Percentiles rank a stretch among this genome's conserved stretches.
Conservation (phyloP, 176 grass and related monocot species). For the Raddia guianensis region DNA sequence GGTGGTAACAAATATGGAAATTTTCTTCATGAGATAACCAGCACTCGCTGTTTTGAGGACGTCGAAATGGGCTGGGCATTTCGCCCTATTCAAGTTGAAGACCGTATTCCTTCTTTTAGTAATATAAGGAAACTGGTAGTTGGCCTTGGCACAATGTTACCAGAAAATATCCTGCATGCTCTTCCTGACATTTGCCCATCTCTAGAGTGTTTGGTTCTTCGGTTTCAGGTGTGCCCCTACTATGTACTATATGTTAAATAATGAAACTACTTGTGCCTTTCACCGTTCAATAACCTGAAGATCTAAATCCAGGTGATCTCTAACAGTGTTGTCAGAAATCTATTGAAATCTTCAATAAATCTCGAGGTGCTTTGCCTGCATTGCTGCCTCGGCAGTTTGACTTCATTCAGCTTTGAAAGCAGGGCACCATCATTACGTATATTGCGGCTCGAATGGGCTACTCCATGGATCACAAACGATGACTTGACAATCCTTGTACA, state of each 20-base stretch:
- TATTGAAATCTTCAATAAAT: constrained; percentile 61
- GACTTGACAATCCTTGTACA: constrained; percentile 59
- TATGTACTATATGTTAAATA: neutral
- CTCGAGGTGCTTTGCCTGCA: constrained; percentile 58
- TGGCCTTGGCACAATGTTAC: constrained; percentile 74
- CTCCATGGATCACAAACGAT: constrained; percentile 79
- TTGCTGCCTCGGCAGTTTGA: constrained; percentile 66
- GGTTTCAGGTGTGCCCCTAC: constrained; percentile 70
- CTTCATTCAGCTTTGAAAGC: constrained; percentile 52
- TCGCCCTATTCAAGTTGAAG: constrained; percentile 53
- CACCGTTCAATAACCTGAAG: constrained; percentile 27
- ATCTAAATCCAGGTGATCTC: constrained; percentile 65
- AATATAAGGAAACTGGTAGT: constrained; percentile 62
- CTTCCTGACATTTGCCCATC: constrained; percentile 74
- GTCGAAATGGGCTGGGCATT: constrained; percentile 86
- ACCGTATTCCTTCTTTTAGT: constrained; percentile 51
- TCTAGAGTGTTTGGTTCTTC: constrained; percentile 66
- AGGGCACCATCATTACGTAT: constrained; percentile 38
- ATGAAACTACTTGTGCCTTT: constrained; percentile 1
- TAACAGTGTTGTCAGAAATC: constrained; percentile 57
- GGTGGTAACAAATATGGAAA: constrained; percentile 41
- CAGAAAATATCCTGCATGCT: constrained; percentile 54
- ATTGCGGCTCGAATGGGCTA: constrained; percentile 70
- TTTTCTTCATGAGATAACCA: constrained; percentile 54
- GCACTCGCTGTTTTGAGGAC: constrained; percentile 56